These are phyloP conservation scores for Hura crepitans DNA, from an alignment of 441 rosid species.

Conservation along the genomic window DNA sequence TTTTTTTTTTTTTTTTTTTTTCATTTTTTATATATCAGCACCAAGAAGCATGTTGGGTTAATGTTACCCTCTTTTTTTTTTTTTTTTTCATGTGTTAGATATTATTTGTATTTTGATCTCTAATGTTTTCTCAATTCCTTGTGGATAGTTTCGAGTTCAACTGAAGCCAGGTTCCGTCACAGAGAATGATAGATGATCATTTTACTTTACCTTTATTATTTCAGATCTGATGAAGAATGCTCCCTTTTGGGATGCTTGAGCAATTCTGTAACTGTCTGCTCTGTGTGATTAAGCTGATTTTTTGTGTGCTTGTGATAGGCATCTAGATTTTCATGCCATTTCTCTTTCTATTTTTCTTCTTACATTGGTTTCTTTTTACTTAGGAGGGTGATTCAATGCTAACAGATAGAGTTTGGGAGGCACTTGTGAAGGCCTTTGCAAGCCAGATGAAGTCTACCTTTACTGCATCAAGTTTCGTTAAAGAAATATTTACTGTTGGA, in stretches of 20 bases:
- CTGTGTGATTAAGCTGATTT: background rate
- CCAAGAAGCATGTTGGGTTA: no score
- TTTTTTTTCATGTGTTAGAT: no score
- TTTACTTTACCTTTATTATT: background rate
- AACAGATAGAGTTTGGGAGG: slow-evolving; percentile 95
- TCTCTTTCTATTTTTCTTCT: slow-evolving; percentile 19
- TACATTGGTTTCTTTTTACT: slow-evolving; percentile 25
- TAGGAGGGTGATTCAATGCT: slow-evolving; percentile 83
- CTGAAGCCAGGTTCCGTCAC: background rate
- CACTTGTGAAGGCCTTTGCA: slow-evolving; percentile 82
- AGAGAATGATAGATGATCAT: background rate
- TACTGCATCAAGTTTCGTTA: slow-evolving; percentile 95
- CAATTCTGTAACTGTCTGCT: background rate
- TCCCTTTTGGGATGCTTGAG: background rate
- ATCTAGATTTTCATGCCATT: slow-evolving; percentile 10
- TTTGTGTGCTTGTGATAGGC: background rate
- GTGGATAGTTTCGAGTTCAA: background rate
- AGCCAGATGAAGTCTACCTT: slow-evolving; percentile 91
- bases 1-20: no score
- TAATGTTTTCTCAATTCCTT: background rate
- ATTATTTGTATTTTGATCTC: no score
- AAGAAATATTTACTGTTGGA: slow-evolving; percentile 84
- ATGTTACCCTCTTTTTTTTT: no score
- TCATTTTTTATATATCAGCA: no score
- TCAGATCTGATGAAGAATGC: background rate